phyloP scores from a whole-genome alignment of 2,329 filamentous ascomycete genomes.

The Cordyceps fumosorosea region DNA sequence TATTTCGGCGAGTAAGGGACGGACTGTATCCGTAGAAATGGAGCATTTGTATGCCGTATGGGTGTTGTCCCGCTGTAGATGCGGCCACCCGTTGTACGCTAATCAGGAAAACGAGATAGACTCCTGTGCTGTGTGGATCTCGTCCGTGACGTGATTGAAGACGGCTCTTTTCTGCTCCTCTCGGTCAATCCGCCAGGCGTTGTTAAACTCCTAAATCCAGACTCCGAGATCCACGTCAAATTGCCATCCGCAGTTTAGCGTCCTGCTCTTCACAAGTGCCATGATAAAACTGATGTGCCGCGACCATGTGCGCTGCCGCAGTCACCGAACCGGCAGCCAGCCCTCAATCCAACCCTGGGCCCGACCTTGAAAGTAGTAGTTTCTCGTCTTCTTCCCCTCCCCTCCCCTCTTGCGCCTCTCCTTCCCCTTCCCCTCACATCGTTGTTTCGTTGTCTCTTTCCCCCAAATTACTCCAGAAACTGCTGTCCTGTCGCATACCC shows the following conservation, averaged over 20 bases:
- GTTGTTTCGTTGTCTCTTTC: background rate
- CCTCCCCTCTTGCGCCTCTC: background rate
- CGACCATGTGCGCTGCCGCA: background rate
- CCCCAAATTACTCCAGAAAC: background rate
- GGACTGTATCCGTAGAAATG: background rate
- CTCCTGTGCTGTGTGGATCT: conserved; percentile 2
- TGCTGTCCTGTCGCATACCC: background rate
- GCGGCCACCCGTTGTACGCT: background rate
- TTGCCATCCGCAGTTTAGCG: conserved; percentile 9
- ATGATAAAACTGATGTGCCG: background rate
- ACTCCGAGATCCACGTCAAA: conserved; percentile 6
- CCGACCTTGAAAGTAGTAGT: background rate
- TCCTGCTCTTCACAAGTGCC: background rate
- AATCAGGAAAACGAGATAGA: background rate
- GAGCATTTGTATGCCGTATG: background rate
- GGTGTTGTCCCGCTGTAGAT: too few relatives aligned
- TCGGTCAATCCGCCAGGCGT: background rate
- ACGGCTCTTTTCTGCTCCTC: background rate
- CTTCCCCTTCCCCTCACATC: background rate
- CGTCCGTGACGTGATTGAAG: conserved; percentile 9
- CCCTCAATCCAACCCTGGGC: background rate
- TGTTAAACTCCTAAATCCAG: conserved; percentile 2
- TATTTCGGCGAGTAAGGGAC: conserved; percentile 7
- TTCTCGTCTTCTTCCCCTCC: background rate
- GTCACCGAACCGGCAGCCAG: background rate